Percentiles rank a stretch among this genome's conserved stretches.
Conservation (phyloP, 352 stramenopile species). For the Blastocystis hominis region DNA sequence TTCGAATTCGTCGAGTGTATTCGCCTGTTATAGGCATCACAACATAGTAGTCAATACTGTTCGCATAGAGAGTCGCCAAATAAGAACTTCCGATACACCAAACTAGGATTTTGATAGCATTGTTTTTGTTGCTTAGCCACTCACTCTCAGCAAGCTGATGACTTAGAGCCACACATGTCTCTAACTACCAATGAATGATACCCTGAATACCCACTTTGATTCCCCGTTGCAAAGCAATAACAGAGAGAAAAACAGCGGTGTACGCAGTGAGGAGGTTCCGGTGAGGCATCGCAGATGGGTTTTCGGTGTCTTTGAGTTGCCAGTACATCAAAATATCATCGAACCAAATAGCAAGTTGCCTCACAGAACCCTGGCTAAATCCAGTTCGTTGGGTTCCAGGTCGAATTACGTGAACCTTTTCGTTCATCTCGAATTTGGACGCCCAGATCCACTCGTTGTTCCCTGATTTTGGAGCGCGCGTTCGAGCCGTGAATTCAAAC, state of each 20-base stretch:
- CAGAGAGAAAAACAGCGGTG: constrained; percentile 14
- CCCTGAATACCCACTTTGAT: neutral
- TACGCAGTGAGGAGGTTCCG: constrained; percentile 13
- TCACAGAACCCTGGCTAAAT: neutral
- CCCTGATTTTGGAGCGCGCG: constrained; percentile 52
- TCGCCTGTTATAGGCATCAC: neutral
- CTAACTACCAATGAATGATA: neutral
- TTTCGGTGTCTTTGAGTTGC: neutral
- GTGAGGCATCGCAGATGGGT: neutral
- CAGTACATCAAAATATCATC: constrained; percentile 40
- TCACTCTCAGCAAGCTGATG: neutral
- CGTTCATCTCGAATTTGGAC: constrained; percentile 28
- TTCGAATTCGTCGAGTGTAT: constrained; percentile 1
- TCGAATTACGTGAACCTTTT: constrained; percentile 34
- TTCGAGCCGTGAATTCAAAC: constrained; percentile 52
- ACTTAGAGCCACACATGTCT: constrained; percentile 3
- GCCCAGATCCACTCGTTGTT: constrained; percentile 55
- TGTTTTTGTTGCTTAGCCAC: constrained; percentile 39
- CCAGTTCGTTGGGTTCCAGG: constrained; percentile 4
- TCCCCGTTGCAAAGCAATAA: constrained; percentile 17
- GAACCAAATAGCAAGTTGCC: constrained; percentile 39
- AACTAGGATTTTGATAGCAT: constrained; percentile 27
- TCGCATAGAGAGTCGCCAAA: neutral
- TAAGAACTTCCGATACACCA: constrained; percentile 47
- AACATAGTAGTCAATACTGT: constrained; percentile 18